These are phyloP conservation scores for Elsinoe arachidis DNA, from an alignment of 2,329 filamentous ascomycete species.

Conservation along the genomic window DNA sequence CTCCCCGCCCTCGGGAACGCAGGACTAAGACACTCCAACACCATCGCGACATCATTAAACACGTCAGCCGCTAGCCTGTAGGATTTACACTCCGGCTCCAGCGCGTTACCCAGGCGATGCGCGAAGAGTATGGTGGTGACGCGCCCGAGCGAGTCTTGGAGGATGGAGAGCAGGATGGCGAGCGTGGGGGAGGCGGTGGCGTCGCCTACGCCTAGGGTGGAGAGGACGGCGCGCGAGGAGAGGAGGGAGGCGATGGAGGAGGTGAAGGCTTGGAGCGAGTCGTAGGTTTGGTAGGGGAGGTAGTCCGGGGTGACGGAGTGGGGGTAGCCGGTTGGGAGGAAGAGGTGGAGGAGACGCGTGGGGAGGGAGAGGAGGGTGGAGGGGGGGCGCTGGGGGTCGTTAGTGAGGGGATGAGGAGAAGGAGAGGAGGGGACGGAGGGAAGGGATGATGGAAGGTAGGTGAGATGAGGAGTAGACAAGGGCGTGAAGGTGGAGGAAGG, in stretches of 20 bases:
- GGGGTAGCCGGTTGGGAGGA: conserved; percentile 81
- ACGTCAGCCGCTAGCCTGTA: conserved; percentile 81
- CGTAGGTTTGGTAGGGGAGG: conserved; percentile 55
- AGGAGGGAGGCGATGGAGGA: conserved; percentile 73
- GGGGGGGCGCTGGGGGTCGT: conserved; percentile 1
- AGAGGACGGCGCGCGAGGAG: conserved; percentile 71
- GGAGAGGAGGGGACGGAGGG: neutral
- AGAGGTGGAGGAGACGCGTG: conserved; percentile 53
- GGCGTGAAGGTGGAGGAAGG: conserved; percentile 5
- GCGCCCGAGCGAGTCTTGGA: conserved; percentile 73
- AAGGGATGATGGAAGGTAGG: too few relatives aligned
- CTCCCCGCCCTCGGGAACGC: conserved; percentile 54
- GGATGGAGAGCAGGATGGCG: conserved; percentile 71
- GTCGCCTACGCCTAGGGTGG: conserved; percentile 71
- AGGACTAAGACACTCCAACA: conserved; percentile 77
- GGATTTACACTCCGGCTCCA: conserved; percentile 85
- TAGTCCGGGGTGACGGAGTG: conserved; percentile 82
- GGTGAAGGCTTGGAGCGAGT: conserved; percentile 77
- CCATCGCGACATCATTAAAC: conserved; percentile 78
- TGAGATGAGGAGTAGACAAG: neutral
- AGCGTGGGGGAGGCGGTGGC: conserved; percentile 68
- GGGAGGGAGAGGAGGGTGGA: conserved; percentile 13
- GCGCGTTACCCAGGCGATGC: conserved; percentile 67
- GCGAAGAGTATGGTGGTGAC: conserved; percentile 82
- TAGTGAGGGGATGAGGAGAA: neutral